Base-by-base conservation (phyloP, 164 flowering plant species). In the Brasenia schreberi region DNA sequence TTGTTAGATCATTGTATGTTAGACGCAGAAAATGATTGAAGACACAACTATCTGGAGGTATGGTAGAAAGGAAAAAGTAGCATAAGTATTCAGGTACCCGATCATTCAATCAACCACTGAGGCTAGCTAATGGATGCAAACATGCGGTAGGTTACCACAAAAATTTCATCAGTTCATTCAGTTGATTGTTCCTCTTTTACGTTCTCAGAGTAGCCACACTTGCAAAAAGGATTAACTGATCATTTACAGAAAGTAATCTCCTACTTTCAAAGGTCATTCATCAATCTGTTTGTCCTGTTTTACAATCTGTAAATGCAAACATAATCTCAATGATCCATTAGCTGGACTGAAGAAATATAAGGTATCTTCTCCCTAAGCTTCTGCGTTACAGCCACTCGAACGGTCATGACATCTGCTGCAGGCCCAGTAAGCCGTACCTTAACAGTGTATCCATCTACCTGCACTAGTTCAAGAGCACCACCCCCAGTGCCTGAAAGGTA, bases 351-450 rank as follows among this genome's bases (percentile, higher is more conserved):
- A 19, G 89, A 85, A 71, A 92, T 92, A 56, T 75, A 70, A 14
- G 98, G 93, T 72, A 90, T 90, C 64, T 85, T 88, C 68, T 88
- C 98, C 78, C 96, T 84, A 75, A 90, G 68, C 63, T 90, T 92
- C 66, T 92, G 96, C 18, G 97, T 84, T n/a, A 90, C 72, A 56
- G 98, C 98, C n/a, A 92, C 98, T 4, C 98, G 89, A 6, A 90
- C 97, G 10, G 98, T 92, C 92, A 85, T 86, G 14, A 93, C 96
- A 12, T 81, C 80, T 61, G 98, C 96, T 67, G 97, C 96, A 60
- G 98, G 92, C 1, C 97, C 97, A 68, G 84, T 82, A 2, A 90
- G 83, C 64, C 87, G 81, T 65, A 90, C 89, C 73, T 80, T 87
- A 60, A 83, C 89, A 19, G 84, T 83, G 65, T 80, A 84, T 6